A percentile compares a stretch with the other conserved stretches of the same genome.
These are phyloP conservation scores for Boeremia exigua DNA, from an alignment of 2,329 filamentous ascomycete species.

Conservation along the genomic window DNA sequence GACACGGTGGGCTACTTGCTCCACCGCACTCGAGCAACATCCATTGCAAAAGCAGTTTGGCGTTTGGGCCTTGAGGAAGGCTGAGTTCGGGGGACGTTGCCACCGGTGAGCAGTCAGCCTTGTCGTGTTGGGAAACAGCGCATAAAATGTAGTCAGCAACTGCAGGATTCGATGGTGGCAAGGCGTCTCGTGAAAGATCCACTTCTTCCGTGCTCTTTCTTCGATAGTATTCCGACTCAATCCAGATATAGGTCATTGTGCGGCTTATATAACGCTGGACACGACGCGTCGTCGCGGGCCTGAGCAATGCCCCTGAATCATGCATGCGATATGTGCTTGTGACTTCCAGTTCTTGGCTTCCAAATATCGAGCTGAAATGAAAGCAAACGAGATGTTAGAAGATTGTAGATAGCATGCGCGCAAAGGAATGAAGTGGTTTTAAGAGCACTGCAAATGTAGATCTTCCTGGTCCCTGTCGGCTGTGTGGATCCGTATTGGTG, in stretches of 20 bases:
- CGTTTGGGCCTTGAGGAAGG: neutral
- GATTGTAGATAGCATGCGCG: neutral
- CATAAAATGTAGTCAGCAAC: constrained; percentile 1
- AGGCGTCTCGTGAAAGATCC: constrained; percentile 11
- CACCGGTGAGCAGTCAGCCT: constrained; percentile 15
- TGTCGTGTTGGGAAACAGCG: constrained; percentile 1
- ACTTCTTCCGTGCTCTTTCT: constrained; percentile 16
- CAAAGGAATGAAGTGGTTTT: constrained; percentile 24
- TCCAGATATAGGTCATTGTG: constrained; percentile 10
- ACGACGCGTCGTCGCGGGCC: neutral
- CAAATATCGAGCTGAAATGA: neutral
- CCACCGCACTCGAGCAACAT: neutral
- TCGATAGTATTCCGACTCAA: neutral
- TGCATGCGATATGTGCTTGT: neutral
- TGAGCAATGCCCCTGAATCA: constrained; percentile 5
- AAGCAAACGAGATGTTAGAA: neutral
- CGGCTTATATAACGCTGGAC: constrained; percentile 5
- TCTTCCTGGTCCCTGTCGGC: constrained; percentile 5
- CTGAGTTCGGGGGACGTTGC: neutral
- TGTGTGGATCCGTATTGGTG: constrained; percentile 10
- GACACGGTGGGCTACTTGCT: neutral
- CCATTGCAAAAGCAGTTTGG: neutral
- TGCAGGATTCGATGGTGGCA: neutral
- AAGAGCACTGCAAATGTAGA: constrained; percentile 19
- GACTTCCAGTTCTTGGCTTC: neutral